Conservation (phyloP, 192 early-diverging fungal species). For the Gryganskiella cystojenkinii region DNA sequence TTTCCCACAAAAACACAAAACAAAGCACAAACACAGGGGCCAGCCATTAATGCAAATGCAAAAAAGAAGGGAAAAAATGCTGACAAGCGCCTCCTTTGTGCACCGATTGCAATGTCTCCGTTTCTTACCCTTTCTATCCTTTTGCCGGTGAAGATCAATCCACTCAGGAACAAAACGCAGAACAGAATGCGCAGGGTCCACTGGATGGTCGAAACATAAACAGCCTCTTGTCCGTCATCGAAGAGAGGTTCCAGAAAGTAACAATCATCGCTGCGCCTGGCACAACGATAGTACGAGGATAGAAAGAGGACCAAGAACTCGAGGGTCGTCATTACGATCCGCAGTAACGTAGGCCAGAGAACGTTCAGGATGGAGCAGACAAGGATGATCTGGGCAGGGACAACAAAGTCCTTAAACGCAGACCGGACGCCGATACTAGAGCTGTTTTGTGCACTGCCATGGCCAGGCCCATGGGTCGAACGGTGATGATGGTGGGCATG, state of each 20-base stretch:
- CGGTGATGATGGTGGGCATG: slow-evolving; percentile 21
- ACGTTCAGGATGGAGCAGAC: slow-evolving; percentile 43
- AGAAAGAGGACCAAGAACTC: slow-evolving; percentile 41
- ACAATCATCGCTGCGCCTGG: slow-evolving; percentile 34
- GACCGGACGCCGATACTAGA: slow-evolving; percentile 47
- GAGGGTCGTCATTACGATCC: slow-evolving; percentile 19
- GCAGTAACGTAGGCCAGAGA: slow-evolving; percentile 36
- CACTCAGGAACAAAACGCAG: slow-evolving; percentile 10
- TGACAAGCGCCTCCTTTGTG: slow-evolving; percentile 1
- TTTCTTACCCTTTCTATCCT: slow-evolving; percentile 29
- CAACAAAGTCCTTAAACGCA: slow-evolving; percentile 48
- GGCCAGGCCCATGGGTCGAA: slow-evolving; percentile 21
- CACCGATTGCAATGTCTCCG: not conserved
- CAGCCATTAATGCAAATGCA: not conserved
- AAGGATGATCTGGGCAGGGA: slow-evolving; percentile 48
- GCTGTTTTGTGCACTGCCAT: slow-evolving; percentile 19
- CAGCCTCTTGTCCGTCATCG: slow-evolving; percentile 39
- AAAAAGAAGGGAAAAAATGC: not conserved
- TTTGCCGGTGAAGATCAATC: slow-evolving; percentile 3
- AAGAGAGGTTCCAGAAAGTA: slow-evolving; percentile 47
- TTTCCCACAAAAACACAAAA: not conserved
- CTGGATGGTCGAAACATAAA: slow-evolving; percentile 39
- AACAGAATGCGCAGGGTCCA: slow-evolving; percentile 38
- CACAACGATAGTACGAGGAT: slow-evolving; percentile 44
- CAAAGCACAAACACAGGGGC: not conserved